phyloP scores from a whole-genome alignment of 345 rosid genomes.

The Microthlaspi erraticum region DNA sequence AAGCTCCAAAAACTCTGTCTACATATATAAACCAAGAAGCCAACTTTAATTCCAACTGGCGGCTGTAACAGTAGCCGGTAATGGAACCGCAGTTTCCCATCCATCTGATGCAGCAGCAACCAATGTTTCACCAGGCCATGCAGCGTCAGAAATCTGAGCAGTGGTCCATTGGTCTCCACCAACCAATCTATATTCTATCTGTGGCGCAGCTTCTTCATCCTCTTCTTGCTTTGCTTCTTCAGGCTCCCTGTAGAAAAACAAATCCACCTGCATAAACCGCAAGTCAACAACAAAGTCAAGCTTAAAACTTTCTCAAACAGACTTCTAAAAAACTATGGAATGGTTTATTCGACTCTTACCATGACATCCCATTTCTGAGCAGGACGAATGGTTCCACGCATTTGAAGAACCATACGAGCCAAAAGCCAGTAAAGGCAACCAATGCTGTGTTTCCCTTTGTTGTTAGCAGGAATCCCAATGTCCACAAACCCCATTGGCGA shows the following conservation, averaged over 20 bases:
- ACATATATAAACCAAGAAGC: background rate
- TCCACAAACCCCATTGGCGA: slow-evolving; percentile 88
- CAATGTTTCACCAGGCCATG: slow-evolving; percentile 62
- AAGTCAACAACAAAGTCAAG: slow-evolving; percentile 44
- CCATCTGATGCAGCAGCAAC: slow-evolving; percentile 35
- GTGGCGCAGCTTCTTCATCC: slow-evolving; percentile 54
- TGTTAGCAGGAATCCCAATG: slow-evolving; percentile 89
- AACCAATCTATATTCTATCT: slow-evolving; percentile 46
- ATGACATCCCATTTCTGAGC: slow-evolving; percentile 81
- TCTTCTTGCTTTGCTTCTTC: slow-evolving; percentile 59
- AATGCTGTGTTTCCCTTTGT: slow-evolving; percentile 93
- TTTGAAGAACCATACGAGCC: slow-evolving; percentile 88
- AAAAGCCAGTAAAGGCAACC: slow-evolving; percentile 86
- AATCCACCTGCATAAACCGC: slow-evolving; percentile 54
- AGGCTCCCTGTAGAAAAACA: slow-evolving; percentile 73
- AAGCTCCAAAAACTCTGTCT: background rate
- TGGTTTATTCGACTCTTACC: slow-evolving; percentile 43
- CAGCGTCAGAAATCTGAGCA: slow-evolving; percentile 47
- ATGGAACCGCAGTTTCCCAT: slow-evolving; percentile 51
- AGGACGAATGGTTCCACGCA: slow-evolving; percentile 83
- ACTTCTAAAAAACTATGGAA: background rate
- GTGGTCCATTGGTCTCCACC: slow-evolving; percentile 63
- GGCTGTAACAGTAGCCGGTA: slow-evolving; percentile 13
- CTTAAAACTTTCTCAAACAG: slow-evolving; percentile 17
- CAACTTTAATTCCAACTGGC: too few relatives aligned